Evolutionary conservation across 352 stramenopile species (phyloP).

Genomic region (Pythium plurisporium): DNA sequence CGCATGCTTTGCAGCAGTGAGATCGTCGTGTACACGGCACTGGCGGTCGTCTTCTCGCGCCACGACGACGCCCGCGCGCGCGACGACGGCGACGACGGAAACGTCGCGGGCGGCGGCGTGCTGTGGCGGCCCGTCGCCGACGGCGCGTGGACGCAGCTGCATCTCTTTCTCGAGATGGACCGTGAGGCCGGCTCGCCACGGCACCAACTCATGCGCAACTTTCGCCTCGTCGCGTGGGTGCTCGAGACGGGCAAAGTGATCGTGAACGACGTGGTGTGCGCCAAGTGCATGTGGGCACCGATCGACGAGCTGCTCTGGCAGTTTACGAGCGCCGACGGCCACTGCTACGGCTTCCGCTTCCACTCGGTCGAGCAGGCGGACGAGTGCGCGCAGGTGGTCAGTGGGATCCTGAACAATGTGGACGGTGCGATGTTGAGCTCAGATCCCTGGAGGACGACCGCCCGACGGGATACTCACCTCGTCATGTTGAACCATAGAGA

Average conservation of each 20-base stretch:
- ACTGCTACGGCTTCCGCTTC: constrained; percentile 49
- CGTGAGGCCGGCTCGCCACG: constrained; percentile 12
- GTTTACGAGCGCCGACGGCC: constrained; percentile 33
- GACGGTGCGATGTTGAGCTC: constrained; percentile 22
- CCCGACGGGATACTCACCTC: too few species aligned
- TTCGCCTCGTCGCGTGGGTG: constrained; percentile 55
- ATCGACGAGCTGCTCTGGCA: constrained; percentile 37
- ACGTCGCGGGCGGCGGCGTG: constrained; percentile 4
- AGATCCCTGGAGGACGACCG: too few species aligned
- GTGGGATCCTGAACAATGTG: constrained; percentile 37
- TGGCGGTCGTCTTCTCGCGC: constrained; percentile 28
- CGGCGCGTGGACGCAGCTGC: constrained; percentile 45
- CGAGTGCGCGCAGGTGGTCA: constrained; percentile 49
- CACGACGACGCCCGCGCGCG: constrained; percentile 6
- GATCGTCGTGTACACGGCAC: constrained; percentile 35
- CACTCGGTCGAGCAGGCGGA: constrained; percentile 32
- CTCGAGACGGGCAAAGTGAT: constrained; percentile 52
- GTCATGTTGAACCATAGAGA: too few species aligned
- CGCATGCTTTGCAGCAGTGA: constrained; percentile 23
- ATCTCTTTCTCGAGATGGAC: constrained; percentile 52
- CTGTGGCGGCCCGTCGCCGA: constrained; percentile 38
- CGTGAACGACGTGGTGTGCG: constrained; percentile 40
- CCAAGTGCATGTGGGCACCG: constrained; percentile 39
- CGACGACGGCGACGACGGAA: not conserved
- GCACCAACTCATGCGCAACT: constrained; percentile 26